phyloP scores from a whole-genome alignment of 2,329 filamentous ascomycete genomes.

The Fusarium albidum region DNA sequence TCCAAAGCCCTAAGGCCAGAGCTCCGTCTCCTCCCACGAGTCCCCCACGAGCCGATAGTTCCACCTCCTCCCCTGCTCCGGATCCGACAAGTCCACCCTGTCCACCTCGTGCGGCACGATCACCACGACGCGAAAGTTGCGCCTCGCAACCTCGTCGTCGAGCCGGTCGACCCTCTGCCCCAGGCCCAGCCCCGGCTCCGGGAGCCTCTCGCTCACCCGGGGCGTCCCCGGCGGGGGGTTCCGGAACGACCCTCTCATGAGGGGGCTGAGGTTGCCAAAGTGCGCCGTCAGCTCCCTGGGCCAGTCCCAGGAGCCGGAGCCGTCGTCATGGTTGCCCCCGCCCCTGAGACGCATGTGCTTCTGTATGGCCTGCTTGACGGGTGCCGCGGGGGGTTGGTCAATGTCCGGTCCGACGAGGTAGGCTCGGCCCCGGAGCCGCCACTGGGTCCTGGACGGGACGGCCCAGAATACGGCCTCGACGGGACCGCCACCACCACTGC shows the following conservation, averaged over 20 bases:
- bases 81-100: conserved; percentile 74
- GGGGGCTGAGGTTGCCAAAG: conserved; percentile 87
- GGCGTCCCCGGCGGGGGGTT: conserved; percentile 74
- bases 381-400: conserved; percentile 51
- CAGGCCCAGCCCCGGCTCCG: conserved; percentile 52
- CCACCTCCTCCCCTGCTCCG: conserved; percentile 69
- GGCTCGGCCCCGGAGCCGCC: conserved; percentile 81
- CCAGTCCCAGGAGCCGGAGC: conserved; percentile 75
- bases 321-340: no score
- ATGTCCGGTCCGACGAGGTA: conserved; percentile 79
- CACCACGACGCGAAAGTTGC: conserved; percentile 84
- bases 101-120: conserved; percentile 83
- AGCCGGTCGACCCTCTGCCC: conserved; percentile 75
- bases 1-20: conserved; percentile 65
- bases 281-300: conserved; percentile 80
- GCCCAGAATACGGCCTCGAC: conserved; percentile 91
- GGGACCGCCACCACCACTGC: conserved; percentile 71
- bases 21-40: conserved; percentile 73
- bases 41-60: conserved; percentile 67
- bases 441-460: conserved; percentile 75
- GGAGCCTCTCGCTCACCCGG: conserved; percentile 54
- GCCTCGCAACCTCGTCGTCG: conserved; percentile 73
- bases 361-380: conserved; percentile 67
- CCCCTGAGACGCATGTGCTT: conserved; percentile 64
- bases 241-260: conserved; percentile 80